Evolutionary conservation across 306 rosid genomes (phyloP).

Genomic region (Spatholobus suberectus): DNA sequence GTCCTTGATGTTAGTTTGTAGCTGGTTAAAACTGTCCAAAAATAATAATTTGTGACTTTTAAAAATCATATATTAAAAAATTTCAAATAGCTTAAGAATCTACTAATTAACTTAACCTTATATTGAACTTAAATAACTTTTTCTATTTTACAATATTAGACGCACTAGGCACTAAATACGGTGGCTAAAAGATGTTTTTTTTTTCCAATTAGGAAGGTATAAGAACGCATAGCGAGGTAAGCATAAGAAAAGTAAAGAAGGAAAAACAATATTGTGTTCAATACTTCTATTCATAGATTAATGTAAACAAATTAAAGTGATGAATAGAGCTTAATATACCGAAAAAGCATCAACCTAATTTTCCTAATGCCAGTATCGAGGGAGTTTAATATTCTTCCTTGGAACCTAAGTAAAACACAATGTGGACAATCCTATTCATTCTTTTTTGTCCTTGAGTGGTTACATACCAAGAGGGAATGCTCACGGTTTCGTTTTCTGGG

Average conservation of each 20-base stretch:
- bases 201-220: neutral
- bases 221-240: neutral
- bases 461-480: slow-evolving; percentile 17
- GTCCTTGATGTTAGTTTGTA: too few species aligned
- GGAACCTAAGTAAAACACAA: slow-evolving; percentile 38
- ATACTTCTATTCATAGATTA: neutral
- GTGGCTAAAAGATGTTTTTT: neutral
- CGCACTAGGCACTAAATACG: neutral
- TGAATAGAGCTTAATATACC: neutral
- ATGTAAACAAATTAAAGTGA: slow-evolving; percentile 21
- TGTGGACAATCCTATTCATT: slow-evolving; percentile 35
- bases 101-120: too few species aligned
- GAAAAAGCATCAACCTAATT: slow-evolving; percentile 24
- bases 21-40: too few species aligned
- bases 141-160: neutral
- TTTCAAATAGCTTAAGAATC: too few species aligned
- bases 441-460: slow-evolving; percentile 37
- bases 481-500: slow-evolving; percentile 23
- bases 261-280: neutral
- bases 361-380: slow-evolving; percentile 34
- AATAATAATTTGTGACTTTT: too few species aligned
- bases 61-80: too few species aligned
- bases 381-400: slow-evolving; percentile 34
- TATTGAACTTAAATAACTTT: neutral
- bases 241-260: neutral